These are phyloP conservation scores for Rhodotorula paludigena DNA, from an alignment of 768 basidiomycete genomes.

Conservation along the genomic window DNA sequence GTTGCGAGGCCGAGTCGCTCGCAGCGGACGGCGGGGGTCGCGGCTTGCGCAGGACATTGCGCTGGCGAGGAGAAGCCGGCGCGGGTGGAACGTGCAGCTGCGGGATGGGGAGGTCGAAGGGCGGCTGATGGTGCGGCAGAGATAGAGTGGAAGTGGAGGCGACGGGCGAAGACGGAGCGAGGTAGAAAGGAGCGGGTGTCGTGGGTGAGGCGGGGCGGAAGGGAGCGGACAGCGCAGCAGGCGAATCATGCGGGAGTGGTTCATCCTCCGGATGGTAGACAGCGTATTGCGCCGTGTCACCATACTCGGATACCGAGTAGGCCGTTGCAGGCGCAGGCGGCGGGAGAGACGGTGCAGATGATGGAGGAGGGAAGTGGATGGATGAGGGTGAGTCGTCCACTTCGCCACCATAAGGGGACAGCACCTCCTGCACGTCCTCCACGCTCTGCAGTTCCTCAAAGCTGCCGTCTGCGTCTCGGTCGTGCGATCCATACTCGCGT, in stretches of 20 bases:
- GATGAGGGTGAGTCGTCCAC: conserved; percentile 1
- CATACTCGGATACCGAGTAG: neutral
- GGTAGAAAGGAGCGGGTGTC: neutral
- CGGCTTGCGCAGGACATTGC: conserved; percentile 29
- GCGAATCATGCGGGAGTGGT: neutral
- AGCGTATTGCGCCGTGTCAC: neutral
- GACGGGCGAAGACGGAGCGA: neutral
- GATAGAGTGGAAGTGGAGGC: neutral
- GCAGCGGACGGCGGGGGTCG: neutral
- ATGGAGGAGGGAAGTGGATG: neutral
- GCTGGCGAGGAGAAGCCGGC: neutral
- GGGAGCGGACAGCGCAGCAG: neutral
- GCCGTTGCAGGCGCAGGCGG: conserved; percentile 3
- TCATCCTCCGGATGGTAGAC: neutral
- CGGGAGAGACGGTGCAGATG: no score
- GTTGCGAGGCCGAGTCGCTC: neutral
- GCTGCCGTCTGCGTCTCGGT: neutral
- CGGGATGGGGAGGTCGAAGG: neutral
- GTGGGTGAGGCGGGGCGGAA: neutral
- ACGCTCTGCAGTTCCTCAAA: neutral
- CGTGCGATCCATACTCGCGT: neutral
- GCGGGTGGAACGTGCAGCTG: no score
- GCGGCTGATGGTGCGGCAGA: neutral
- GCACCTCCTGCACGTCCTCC: neutral
- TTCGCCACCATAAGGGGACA: neutral